A percentile compares a stretch with the other conserved stretches of the same genome.
Conservation (phyloP, 1,139 yeast genomes). For the Yamadazyma mexicana region DNA sequence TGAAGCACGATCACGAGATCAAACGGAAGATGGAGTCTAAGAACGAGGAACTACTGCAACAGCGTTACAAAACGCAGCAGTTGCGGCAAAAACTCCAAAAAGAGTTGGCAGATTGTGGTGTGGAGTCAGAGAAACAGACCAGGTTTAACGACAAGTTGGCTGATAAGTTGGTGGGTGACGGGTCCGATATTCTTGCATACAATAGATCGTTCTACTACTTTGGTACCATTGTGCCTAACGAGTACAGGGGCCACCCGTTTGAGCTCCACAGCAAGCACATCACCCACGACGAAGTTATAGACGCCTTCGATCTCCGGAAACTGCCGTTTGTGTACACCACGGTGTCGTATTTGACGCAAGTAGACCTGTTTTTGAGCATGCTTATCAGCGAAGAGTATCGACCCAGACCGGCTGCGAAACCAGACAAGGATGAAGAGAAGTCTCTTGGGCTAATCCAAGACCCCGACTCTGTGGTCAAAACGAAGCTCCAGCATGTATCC, state of each 20-base stretch:
- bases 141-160: conserved; percentile 5
- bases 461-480: not conserved
- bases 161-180: conserved; percentile 13
- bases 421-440: not conserved
- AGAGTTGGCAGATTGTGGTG: conserved; percentile 33
- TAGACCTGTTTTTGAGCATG: conserved; percentile 1
- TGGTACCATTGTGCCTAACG: conserved; percentile 2
- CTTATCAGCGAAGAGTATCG: not conserved
- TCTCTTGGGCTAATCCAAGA: not conserved
- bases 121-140: not conserved
- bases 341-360: not conserved
- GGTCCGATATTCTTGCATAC: conserved; percentile 3
- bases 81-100: conserved; percentile 14
- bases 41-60: not conserved
- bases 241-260: not conserved
- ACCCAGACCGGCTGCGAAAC: not conserved
- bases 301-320: not conserved
- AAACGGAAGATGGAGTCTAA: conserved; percentile 2
- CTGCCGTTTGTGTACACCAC: conserved; percentile 3
- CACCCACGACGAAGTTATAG: not conserved
- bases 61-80: conserved; percentile 5
- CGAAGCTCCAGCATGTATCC: conserved; percentile 6
- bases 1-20: conserved; percentile 4
- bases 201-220: conserved; percentile 18
- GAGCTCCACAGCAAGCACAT: not conserved